Conservation (phyloP, 768 basidiomycete genomes). For the Pulveroboletus sp. region DNA sequence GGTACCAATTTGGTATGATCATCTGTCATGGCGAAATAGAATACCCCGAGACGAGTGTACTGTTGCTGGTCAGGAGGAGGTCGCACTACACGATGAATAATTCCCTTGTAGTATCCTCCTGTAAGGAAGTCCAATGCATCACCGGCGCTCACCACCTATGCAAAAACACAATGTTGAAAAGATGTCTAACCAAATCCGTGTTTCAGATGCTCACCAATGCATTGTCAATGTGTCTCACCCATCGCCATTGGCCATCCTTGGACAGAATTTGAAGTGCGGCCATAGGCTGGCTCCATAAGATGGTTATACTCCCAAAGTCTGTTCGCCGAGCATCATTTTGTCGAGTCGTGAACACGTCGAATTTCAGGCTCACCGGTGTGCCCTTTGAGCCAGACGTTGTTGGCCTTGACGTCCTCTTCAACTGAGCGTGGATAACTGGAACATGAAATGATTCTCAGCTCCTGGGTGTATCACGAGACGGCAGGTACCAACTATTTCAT, state of each 20-base stretch:
- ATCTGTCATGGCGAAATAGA: constrained; percentile 56
- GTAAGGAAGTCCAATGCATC: constrained; percentile 60
- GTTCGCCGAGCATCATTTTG: not conserved
- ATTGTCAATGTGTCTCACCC: constrained; percentile 58
- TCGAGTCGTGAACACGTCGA: no score
- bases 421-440: constrained; percentile 47
- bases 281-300: constrained; percentile 62
- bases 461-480: not conserved
- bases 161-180: not conserved
- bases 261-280: constrained; percentile 56
- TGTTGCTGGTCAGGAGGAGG: constrained; percentile 54
- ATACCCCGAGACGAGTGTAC: constrained; percentile 51
- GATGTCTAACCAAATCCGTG: not conserved
- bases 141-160: constrained; percentile 57
- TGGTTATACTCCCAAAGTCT: constrained; percentile 56
- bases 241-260: constrained; percentile 51
- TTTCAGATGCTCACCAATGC: constrained; percentile 41
- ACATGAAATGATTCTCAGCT: not conserved
- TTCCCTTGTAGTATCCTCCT: constrained; percentile 57
- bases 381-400: constrained; percentile 61
- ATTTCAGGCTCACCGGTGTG: constrained; percentile 44
- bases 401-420: constrained; percentile 49
- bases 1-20: constrained; percentile 49
- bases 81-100: constrained; percentile 60
- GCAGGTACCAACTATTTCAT: constrained; percentile 57